phyloP scores from a whole-genome alignment of 768 basidiomycete genomes.

The Rhodosporidiobolus sp. region DNA sequence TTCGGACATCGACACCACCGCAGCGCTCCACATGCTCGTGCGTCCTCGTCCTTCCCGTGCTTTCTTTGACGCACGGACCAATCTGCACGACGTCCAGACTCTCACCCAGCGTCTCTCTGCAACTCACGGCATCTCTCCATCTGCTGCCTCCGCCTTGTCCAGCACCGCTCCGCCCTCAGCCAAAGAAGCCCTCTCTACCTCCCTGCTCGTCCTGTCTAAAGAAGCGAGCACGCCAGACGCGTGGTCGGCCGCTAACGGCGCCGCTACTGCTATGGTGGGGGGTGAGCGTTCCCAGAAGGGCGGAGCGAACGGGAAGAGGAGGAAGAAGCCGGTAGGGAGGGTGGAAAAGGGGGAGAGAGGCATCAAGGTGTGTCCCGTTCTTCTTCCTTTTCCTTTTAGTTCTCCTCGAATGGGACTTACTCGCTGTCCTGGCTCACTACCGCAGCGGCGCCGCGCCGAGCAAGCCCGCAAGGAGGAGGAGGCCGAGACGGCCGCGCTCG shows the following conservation, averaged over 20 bases:
- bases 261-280: too few relatives aligned
- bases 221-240: constrained; percentile 5
- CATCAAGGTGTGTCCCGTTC: too few relatives aligned
- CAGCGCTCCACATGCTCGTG: not conserved
- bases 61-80: not conserved
- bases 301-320: not conserved
- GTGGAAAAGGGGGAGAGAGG: not conserved
- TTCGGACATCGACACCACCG: not conserved
- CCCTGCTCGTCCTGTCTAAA: not conserved
- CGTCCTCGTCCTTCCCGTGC: not conserved
- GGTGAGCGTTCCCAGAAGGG: too few relatives aligned
- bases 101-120: not conserved
- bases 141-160: not conserved
- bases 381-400: too few relatives aligned
- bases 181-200: not conserved
- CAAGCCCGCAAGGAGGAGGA: too few relatives aligned
- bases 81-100: too few relatives aligned
- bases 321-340: not conserved
- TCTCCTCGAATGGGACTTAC: too few relatives aligned
- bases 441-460: too few relatives aligned
- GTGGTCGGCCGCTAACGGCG: not conserved
- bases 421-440: too few relatives aligned
- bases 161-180: not conserved
- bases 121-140: not conserved
- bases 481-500: too few relatives aligned